These are phyloP conservation scores for Rhizopus stolonifer DNA, from an alignment of 371 early-diverging fungal genomes.

Conservation along the genomic window DNA sequence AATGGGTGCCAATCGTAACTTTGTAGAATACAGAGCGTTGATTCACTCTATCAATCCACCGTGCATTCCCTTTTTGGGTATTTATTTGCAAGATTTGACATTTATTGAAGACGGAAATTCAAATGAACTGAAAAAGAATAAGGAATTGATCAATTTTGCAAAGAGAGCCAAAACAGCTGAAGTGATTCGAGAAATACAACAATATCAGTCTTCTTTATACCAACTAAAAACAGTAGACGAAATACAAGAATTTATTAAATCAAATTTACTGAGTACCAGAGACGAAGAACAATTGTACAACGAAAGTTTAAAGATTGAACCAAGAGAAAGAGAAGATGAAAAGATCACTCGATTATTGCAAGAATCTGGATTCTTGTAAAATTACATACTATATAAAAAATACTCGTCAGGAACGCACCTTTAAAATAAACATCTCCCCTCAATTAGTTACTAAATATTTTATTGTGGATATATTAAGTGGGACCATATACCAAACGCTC, in stretches of 20 bases:
- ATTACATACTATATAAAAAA: too few relatives aligned
- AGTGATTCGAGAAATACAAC: constrained; percentile 90
- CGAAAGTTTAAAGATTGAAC: constrained; percentile 81
- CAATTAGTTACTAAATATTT: too few relatives aligned
- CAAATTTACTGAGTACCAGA: constrained; percentile 49
- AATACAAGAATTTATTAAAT: constrained; percentile 75
- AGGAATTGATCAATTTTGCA: constrained; percentile 87
- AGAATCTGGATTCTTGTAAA: constrained; percentile 85
- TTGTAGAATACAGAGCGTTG: constrained; percentile 80
- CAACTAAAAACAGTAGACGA: constrained; percentile 78
- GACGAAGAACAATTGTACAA: constrained; percentile 68
- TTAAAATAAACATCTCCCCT: too few relatives aligned
- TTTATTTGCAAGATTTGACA: constrained; percentile 89
- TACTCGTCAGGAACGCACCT: too few relatives aligned
- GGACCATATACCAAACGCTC: constrained; percentile 14
- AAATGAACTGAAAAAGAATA: constrained; percentile 54
- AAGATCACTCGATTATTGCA: constrained; percentile 82
- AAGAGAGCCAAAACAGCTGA: constrained; percentile 89
- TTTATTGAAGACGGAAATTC: constrained; percentile 94
- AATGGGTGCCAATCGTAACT: constrained; percentile 85
- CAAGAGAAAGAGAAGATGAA: constrained; percentile 89
- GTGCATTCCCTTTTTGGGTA: constrained; percentile 92
- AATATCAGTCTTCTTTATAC: constrained; percentile 87
- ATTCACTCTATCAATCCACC: constrained; percentile 89
- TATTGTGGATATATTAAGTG: constrained; percentile 50